Percentiles rank a stretch among this genome's conserved stretches.
These are phyloP conservation scores for Macrotyloma uniflorum DNA, from an alignment of 306 rosid genomes.

Conservation along the genomic window DNA sequence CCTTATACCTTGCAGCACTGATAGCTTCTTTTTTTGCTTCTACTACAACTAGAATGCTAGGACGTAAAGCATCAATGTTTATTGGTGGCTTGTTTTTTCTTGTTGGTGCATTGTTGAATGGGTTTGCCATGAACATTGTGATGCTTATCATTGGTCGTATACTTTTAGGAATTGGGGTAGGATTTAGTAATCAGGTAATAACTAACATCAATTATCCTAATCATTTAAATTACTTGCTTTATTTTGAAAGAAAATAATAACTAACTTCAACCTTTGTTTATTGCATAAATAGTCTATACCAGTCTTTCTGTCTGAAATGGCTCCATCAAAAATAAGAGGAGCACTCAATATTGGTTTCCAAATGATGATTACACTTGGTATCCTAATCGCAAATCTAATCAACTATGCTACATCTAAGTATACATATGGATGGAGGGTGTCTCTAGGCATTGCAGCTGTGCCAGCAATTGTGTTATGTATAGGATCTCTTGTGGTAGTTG, in stretches of 20 bases:
- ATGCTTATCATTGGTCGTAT: conserved; percentile 44
- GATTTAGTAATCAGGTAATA: conserved; percentile 40
- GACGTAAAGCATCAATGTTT: conserved; percentile 43
- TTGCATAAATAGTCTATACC: conserved; percentile 36
- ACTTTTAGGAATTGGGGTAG: conserved; percentile 37
- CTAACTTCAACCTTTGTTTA: not conserved
- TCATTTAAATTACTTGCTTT: not conserved
- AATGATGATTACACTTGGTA: conserved; percentile 45
- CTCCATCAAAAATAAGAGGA: conserved; percentile 41
- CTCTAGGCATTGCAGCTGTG: conserved; percentile 32
- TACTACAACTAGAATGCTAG: conserved; percentile 29
- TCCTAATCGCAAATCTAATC: conserved; percentile 33
- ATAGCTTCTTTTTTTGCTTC: conserved; percentile 47
- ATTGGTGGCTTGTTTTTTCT: conserved; percentile 42
- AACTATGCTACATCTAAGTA: conserved; percentile 29
- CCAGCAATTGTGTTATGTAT: conserved; percentile 26
- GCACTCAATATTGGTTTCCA: conserved; percentile 40
- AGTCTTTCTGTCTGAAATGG: conserved; percentile 43
- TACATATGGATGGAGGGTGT: conserved; percentile 32
- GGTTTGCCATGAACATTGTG: conserved; percentile 1
- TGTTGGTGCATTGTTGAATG: conserved; percentile 41
- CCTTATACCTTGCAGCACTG: conserved; percentile 42
- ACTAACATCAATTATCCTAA: not conserved
- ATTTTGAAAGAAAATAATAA: not conserved
- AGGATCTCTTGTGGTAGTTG: conserved; percentile 18